phyloP scores from a whole-genome alignment of 1,139 yeast species.

The Meyerozyma smithsonii region DNA sequence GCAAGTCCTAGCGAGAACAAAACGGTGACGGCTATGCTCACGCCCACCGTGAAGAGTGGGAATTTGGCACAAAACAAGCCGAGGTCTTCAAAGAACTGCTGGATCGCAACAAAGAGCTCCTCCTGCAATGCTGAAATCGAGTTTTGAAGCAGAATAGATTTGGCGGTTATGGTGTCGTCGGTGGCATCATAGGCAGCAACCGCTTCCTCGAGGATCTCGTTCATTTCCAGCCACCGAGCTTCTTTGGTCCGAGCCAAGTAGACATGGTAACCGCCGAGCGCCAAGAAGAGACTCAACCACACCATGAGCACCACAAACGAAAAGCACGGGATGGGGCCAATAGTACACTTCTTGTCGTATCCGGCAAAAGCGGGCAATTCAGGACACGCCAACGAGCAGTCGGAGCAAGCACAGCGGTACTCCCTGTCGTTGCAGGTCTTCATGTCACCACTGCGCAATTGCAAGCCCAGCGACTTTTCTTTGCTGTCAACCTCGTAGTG shows the following conservation, averaged over 20 bases:
- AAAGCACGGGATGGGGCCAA: conserved; percentile 69
- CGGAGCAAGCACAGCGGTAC: conserved; percentile 85
- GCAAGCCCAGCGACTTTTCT: conserved; percentile 17
- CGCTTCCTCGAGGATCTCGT: conserved; percentile 11
- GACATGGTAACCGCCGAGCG: conserved; percentile 37
- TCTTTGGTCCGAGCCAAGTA: conserved; percentile 20
- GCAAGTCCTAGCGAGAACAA: conserved; percentile 51
- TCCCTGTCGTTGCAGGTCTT: conserved; percentile 59
- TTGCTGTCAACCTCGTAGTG: conserved; percentile 37
- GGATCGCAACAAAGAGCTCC: conserved; percentile 15
- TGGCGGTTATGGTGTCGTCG: conserved; percentile 16
- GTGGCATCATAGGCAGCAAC: conserved; percentile 16
- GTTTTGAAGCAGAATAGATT: conserved; percentile 2
- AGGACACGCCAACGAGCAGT: conserved; percentile 82
- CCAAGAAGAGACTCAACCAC: conserved; percentile 37
- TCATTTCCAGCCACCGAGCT: conserved; percentile 7
- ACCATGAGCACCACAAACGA: conserved; percentile 55
- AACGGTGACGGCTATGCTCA: conserved; percentile 39
- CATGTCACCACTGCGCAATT: conserved; percentile 27
- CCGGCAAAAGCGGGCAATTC: conserved; percentile 42
- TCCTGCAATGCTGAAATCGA: conserved; percentile 2
- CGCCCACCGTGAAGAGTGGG: conserved; percentile 52
- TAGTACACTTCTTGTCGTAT: conserved; percentile 38
- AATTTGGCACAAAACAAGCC: conserved; percentile 55
- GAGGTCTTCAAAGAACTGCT: conserved; percentile 32